Evolutionary conservation across 495 filamentous ascomycete genomes (phyloP).

Genomic region (Chaetomium fimeti): DNA sequence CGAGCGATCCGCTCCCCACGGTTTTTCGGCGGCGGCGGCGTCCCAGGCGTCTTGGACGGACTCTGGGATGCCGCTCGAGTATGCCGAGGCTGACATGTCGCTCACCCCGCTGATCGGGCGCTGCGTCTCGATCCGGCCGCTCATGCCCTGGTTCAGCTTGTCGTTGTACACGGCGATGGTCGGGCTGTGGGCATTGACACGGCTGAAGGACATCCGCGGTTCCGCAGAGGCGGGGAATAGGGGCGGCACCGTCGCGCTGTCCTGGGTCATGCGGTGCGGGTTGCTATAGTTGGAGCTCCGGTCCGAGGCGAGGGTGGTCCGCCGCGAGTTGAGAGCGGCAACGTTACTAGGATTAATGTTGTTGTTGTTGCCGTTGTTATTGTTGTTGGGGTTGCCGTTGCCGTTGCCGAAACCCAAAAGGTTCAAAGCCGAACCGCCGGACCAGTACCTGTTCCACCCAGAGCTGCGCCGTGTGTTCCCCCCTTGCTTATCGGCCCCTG

Average conservation of each 20-base stretch:
- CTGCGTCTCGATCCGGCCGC: constrained; percentile 57
- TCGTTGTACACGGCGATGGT: constrained; percentile 57
- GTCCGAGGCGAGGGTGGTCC: constrained; percentile 47
- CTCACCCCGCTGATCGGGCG: constrained; percentile 56
- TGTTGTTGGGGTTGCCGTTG: constrained; percentile 21
- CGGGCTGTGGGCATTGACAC: constrained; percentile 64
- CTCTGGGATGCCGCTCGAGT: constrained; percentile 57
- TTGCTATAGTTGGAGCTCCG: constrained; percentile 56
- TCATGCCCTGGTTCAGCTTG: constrained; percentile 56
- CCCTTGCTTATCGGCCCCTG: constrained; percentile 25
- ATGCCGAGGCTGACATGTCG: constrained; percentile 49
- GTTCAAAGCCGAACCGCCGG: constrained; percentile 53
- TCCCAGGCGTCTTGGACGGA: constrained; percentile 56
- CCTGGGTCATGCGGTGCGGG: constrained; percentile 50
- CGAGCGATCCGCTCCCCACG: constrained; percentile 50
- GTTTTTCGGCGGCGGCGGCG: constrained; percentile 41
- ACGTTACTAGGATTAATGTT: constrained; percentile 2
- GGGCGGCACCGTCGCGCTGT: constrained; percentile 55
- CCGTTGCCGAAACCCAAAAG: constrained; percentile 50
- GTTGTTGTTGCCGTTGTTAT: constrained; percentile 23
- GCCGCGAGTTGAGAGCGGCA: constrained; percentile 36
- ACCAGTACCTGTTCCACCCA: constrained; percentile 63
- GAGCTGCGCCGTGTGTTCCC: constrained; percentile 52
- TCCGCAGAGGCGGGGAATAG: constrained; percentile 42
- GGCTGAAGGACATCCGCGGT: constrained; percentile 53